Conservation (phyloP, 179 eudicot genomes). For the Vitellaria paradoxa region DNA sequence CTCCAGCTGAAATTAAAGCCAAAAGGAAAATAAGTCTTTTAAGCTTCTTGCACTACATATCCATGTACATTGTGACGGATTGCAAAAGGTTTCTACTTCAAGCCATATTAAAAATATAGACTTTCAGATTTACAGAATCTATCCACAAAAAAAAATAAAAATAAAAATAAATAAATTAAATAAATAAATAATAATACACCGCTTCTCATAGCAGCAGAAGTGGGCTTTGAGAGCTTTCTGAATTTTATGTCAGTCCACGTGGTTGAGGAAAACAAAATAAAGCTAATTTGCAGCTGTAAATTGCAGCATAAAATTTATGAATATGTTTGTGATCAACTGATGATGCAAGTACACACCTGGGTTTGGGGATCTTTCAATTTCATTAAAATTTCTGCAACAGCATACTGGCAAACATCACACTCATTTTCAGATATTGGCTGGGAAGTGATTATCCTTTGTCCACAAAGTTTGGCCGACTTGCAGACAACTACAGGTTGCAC, state of each 20-base stretch:
- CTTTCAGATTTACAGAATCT: not conserved
- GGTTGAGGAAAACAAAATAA: not conserved
- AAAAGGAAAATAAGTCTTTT: not conserved
- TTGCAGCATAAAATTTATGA: not conserved
- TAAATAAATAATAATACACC: not conserved
- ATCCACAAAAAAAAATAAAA: too few relatives aligned
- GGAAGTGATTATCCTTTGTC: conserved; percentile 25
- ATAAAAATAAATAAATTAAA: too few relatives aligned
- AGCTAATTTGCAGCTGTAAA: not conserved
- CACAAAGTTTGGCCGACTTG: conserved; percentile 52
- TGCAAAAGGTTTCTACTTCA: not conserved
- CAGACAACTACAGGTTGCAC: conserved; percentile 65
- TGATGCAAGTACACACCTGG: conserved; percentile 41
- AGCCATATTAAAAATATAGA: not conserved
- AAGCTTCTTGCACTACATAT: not conserved
- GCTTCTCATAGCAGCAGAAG: not conserved
- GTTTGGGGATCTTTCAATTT: conserved; percentile 85
- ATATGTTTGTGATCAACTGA: not conserved
- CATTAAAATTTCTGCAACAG: conserved; percentile 51
- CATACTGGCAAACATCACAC: conserved; percentile 64
- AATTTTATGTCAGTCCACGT: too few relatives aligned
- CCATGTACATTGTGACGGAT: not conserved
- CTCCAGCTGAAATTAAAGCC: conserved; percentile 48
- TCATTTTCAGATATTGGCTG: conserved; percentile 28
- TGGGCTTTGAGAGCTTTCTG: not conserved